Base-by-base conservation (phyloP, 2,329 filamentous ascomycete species). In the Fusarium tanahbumbuense region DNA sequence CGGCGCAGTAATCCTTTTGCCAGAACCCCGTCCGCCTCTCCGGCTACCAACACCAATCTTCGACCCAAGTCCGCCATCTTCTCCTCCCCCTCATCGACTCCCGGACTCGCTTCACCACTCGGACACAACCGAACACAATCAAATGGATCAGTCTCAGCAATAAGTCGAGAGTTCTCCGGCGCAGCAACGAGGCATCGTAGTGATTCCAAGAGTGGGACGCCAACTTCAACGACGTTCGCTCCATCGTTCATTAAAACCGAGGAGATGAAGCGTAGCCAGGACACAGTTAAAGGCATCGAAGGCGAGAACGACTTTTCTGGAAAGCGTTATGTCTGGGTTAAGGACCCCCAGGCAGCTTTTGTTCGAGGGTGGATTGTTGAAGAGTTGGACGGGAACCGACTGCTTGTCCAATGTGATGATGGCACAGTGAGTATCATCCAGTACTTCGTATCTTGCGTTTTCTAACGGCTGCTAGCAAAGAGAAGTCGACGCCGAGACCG, bases 241-340 rank as follows among this genome's bases (percentile, higher is more conserved):
- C 96, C 95, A 5, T 93, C 93, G 12, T 99, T 99, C 80, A 98
- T 99, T 82, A 96, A 95, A 79, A 89, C 90, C 0, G 94, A 97
- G 70, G 93, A 94, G 70, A 83, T 92, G 80, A 86, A 89, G 72
- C 81, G 83, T 37, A 83, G 81, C 34, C 80, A 85, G 54, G 88
- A 90, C 70, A 76, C 83, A 13, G 86, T 91, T 18, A 85, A 85
- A 52, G 92, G 93, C 20, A 94, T 98, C 64, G 97, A 99, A 81
- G 96, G 96, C 68, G 95, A 98, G 78, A 98, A 98, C 79, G 96
- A 99, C 85, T 98, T 99, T 80, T 99, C 96, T 0, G 97, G 96
- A 60, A 98, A 97, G 83, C 89, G 96, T 83, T 99, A 98, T 84
- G 94, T 99, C 70, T 99, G 96, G 97, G 85, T 99, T 77, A 93